Evolutionary conservation across 257 asterid species (phyloP).

Genomic region (Solanum virginianum): DNA sequence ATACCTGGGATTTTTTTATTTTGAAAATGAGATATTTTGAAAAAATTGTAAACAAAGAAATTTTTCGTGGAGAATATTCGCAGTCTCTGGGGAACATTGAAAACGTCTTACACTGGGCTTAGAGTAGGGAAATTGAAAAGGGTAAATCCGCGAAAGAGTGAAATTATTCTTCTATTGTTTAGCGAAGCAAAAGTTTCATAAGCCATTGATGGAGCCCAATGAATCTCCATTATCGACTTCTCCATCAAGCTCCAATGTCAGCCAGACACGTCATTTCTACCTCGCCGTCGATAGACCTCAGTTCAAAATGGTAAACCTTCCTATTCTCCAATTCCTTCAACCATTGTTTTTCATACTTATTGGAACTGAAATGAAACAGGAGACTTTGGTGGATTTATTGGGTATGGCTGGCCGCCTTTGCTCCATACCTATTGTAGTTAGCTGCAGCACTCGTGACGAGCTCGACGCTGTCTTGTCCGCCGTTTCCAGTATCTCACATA

Average conservation of each 20-base stretch:
- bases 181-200: background rate
- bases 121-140: background rate
- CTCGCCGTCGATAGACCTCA: constrained; percentile 85
- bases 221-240: constrained; percentile 52
- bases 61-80: background rate
- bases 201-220: constrained; percentile 34
- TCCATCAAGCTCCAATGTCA: constrained; percentile 43
- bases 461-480: constrained; percentile 72
- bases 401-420: constrained; percentile 78
- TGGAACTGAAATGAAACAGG: constrained; percentile 19
- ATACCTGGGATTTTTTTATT: background rate
- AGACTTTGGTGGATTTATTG: constrained; percentile 62
- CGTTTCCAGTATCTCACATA: constrained; percentile 40
- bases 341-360: background rate
- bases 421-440: constrained; percentile 60
- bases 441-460: constrained; percentile 88
- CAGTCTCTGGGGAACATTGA: background rate
- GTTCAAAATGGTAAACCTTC: constrained; percentile 59
- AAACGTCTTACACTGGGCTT: background rate
- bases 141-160: background rate
- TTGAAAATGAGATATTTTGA: background rate
- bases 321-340: background rate
- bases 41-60: background rate
- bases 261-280: constrained; percentile 84
- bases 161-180: background rate